Evolutionary conservation across 83 land plant genomes (phyloP).

Genomic region (Diphasiastrum complanatum): DNA sequence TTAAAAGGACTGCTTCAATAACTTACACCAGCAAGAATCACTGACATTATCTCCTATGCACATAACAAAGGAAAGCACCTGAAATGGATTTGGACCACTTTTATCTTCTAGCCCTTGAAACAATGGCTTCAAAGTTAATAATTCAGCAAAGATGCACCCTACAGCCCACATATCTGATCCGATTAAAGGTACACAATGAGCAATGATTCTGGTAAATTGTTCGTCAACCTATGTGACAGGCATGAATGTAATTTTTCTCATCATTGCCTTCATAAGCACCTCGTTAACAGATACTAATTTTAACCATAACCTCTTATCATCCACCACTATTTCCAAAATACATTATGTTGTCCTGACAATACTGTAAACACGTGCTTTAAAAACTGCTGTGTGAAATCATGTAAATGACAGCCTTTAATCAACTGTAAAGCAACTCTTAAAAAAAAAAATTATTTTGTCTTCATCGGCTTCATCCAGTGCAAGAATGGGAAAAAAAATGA

Average conservation of each 20-base stretch:
- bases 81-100: conserved; percentile 75
- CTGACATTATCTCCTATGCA: background rate
- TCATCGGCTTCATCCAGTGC: no score
- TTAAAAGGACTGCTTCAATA: background rate
- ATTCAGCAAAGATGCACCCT: conserved; percentile 97
- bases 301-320: no score
- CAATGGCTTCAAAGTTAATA: conserved; percentile 82
- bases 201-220: background rate
- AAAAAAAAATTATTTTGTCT: no score
- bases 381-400: no score
- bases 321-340: no score
- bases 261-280: no score
- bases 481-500: no score
- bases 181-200: conserved; percentile 9
- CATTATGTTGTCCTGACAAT: no score
- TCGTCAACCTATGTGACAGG: background rate
- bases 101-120: conserved; percentile 95
- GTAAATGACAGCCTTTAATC: no score
- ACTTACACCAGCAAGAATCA: background rate
- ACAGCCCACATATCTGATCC: conserved; percentile 93
- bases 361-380: no score
- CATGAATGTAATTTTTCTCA: background rate
- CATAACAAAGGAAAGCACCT: conserved; percentile 33
- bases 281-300: no score
- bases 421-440: no score